Evolutionary conservation across 371 early-diverging fungal species (phyloP).

Genomic region (Polyrhizophydium stewartii): DNA sequence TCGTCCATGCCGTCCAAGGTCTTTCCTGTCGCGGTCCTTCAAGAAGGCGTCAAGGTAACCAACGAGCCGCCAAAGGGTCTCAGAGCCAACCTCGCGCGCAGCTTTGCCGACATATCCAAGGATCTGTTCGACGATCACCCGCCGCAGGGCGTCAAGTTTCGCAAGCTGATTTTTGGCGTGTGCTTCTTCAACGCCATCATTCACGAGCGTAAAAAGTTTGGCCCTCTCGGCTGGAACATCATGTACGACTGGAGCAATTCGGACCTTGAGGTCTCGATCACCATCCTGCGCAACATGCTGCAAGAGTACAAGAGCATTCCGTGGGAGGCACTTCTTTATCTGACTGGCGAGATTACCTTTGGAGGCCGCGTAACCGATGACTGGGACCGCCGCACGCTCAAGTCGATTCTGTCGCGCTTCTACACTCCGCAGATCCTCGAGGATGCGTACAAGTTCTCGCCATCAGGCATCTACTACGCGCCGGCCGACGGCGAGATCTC

Average conservation of each 20-base stretch:
- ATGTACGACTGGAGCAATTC: constrained; percentile 50
- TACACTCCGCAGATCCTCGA: constrained; percentile 43
- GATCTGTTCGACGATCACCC: constrained; percentile 51
- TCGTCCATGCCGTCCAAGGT: constrained; percentile 59
- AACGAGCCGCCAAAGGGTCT: constrained; percentile 57
- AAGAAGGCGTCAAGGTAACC: constrained; percentile 54
- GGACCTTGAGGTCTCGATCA: constrained; percentile 49
- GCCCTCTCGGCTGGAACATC: constrained; percentile 57
- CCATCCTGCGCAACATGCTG: constrained; percentile 42
- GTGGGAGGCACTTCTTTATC: constrained; percentile 50
- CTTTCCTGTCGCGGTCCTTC: constrained; percentile 49
- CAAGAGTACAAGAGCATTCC: constrained; percentile 38
- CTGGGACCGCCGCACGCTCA: constrained; percentile 50
- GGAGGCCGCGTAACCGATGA: constrained; percentile 59
- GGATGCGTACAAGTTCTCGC: constrained; percentile 39
- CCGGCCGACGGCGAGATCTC: constrained; percentile 46
- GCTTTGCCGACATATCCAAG: constrained; percentile 45
- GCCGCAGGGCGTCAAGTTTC: constrained; percentile 44
- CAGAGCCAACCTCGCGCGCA: constrained; percentile 47
- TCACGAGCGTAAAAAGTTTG: constrained; percentile 56
- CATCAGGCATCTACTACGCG: constrained; percentile 45
- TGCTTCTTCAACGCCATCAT: constrained; percentile 57
- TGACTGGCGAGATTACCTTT: constrained; percentile 54
- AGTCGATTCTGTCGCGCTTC: constrained; percentile 39
- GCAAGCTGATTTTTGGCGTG: constrained; percentile 49